phyloP scores from a whole-genome alignment of 176 grass and related monocot genomes.

The Avena eriantha region DNA sequence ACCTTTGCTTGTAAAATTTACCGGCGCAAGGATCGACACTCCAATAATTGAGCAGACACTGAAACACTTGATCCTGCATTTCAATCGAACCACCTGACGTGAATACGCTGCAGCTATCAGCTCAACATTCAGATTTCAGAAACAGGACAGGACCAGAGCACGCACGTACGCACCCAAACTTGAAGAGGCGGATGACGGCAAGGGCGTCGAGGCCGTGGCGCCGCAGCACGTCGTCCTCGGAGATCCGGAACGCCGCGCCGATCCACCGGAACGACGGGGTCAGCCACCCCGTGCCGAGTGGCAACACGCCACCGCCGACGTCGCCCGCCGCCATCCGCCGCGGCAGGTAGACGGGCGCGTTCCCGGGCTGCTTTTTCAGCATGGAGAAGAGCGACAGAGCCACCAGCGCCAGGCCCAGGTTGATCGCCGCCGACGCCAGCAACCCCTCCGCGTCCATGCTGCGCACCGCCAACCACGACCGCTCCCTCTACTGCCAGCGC shows the following conservation, averaged over 20 bases:
- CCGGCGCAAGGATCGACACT: constrained; percentile 71
- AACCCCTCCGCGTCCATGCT: constrained; percentile 70
- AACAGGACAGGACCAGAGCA: not conserved
- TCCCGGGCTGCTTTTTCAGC: constrained; percentile 81
- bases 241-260: constrained; percentile 61
- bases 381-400: constrained; percentile 87
- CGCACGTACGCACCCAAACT: constrained; percentile 58
- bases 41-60: constrained; percentile 76
- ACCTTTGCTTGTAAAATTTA: constrained; percentile 61
- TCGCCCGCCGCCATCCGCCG: constrained; percentile 51
- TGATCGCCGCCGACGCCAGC: constrained; percentile 71
- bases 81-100: not conserved
- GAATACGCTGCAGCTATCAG: not conserved
- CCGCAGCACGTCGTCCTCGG: constrained; percentile 69
- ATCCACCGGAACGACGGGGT: constrained; percentile 73
- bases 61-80: constrained; percentile 76
- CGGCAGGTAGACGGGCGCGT: constrained; percentile 68
- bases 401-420: constrained; percentile 75
- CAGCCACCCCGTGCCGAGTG: constrained; percentile 50
- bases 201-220: constrained; percentile 78
- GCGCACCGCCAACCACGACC: not conserved
- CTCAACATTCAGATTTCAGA: not conserved
- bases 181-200: constrained; percentile 78
- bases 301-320: constrained; percentile 30
- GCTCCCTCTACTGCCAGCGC: not conserved